Evolutionary conservation across 306 rosid species (phyloP), one percentile per base, ranked within the genome.

Genomic region (Sesbania bispinosa): DNA sequence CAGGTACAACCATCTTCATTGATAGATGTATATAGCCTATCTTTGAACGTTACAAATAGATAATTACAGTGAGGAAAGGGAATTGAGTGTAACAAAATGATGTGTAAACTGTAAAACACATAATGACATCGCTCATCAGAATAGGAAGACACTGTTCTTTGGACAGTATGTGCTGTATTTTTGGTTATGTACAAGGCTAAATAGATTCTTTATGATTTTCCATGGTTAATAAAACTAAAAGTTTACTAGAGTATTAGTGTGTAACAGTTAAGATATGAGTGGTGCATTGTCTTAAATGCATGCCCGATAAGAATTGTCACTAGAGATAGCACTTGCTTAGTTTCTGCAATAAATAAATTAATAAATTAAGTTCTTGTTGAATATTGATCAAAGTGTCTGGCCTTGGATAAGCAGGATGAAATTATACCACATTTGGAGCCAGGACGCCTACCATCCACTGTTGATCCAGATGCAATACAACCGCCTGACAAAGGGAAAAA

Each of bases 381-480:
- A 23, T 30, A 52, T 55, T 69, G 53, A 81, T 67, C 23, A 14
- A n/a, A 47, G 64, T 84, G 50, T 41, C 65, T 67, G 67, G 23
- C 27, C 54, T 57, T 72, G 35, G 67, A 82, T 42, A 57, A 62
- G 62, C 88, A 88, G 94, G 97, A 90, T 63, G 97, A 90, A 83
- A 83, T 90, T 61, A 83, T 90, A 73, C 97, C 91, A 62, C 97
- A 90, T 70, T 78, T 90, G 92, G 92, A 85, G 79, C 90, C 97
- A 7, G 94, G 96, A 29, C 85, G 88, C 41, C 78, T 86, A 29
- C 96, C 96, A 27, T 90, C 96, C 30, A 90, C 96, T 13, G 87
- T 90, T 75, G 96, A 90, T 80, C 96, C 96, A 52, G 97, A 90
- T 78, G 86, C 88, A 10, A 45, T 86, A 52, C 87, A 81, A 60